Evolutionary conservation across 129 eudicot genomes (phyloP), one percentile per base, ranked within the genome.

Genomic region (Erigeron canadensis): DNA sequence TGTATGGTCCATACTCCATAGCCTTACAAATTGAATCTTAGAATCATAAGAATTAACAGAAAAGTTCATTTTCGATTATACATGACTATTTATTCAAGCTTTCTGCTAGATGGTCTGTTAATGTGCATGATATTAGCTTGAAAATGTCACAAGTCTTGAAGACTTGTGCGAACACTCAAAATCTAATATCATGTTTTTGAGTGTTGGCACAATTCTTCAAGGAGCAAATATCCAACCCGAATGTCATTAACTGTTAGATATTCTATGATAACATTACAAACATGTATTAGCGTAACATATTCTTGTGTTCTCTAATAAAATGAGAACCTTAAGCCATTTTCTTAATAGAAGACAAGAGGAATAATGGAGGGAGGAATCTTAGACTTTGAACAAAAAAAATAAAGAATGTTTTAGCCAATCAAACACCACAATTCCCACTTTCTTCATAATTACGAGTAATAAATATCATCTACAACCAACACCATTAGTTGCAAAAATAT

Each of bases 1-100:
- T 65, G 37, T 42, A 43, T 65, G 40, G 69, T n/a, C n/a, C n/a
- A n/a, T n/a, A n/a, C n/a, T 63, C 50, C 50, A 63, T 63, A 63
- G 6, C 69, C 51, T 39, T 42, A 15, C 19, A 0, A 2, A 38
- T 1, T 12, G 10, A 38, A 4, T 63, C 47, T 0, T 41, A 38
- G 15, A 19, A 16, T 1, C 4, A 8, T 39, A 63, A 63, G 47
- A 63, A 15, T n/a, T 63, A 2, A 38, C 22, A 58, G 47, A 63
- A 63, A 63, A 1, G 13, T 16, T 63, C 22, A 7, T 1, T 0
- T 3, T 40, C 47, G 68, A 37, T 55, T 55, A 55, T 55, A 12
- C 44, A n/a, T 61, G 8, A 2, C 6, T 28, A 10, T 61, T 61
- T 37, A 37, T 28, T 61, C 21, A 37, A 28, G 46, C 12, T 37